Percentiles rank a stretch among this genome's conserved stretches.
These are phyloP conservation scores for Gymnopilus dilepis DNA, from an alignment of 768 basidiomycete genomes.

Conservation along the genomic window DNA sequence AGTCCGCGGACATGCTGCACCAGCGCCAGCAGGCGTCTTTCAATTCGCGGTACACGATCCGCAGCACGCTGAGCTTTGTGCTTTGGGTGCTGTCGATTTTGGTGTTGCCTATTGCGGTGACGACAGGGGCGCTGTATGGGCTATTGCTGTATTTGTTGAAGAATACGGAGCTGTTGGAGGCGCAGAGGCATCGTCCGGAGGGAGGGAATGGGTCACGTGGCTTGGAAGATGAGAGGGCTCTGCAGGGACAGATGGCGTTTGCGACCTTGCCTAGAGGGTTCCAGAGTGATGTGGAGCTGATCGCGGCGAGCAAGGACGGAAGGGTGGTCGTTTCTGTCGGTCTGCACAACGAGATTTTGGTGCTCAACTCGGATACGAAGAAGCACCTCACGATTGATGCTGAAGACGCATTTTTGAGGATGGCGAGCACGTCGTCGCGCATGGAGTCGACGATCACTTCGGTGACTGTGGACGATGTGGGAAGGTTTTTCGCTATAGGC, in stretches of 20 bases:
- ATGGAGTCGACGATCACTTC: slow-evolving; percentile 58
- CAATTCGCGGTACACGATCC: slow-evolving; percentile 49
- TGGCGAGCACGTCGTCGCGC: slow-evolving; percentile 54
- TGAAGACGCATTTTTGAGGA: slow-evolving; percentile 53
- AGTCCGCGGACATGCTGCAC: slow-evolving; percentile 21
- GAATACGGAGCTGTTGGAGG: slow-evolving; percentile 89
- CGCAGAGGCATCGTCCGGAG: slow-evolving; percentile 70
- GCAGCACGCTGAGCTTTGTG: slow-evolving; percentile 59
- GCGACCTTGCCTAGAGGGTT: slow-evolving; percentile 82
- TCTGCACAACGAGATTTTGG: slow-evolving; percentile 74
- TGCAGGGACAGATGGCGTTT: slow-evolving; percentile 58
- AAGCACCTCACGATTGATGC: slow-evolving; percentile 55
- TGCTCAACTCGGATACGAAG: slow-evolving; percentile 62
- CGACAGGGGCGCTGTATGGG: slow-evolving; percentile 74
- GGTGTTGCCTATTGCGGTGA: slow-evolving; percentile 81
- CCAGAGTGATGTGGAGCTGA: slow-evolving; percentile 80
- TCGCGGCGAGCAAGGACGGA: slow-evolving; percentile 75
- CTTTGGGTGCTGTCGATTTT: slow-evolving; percentile 86
- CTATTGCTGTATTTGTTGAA: slow-evolving; percentile 87
- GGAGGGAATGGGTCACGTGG: slow-evolving; percentile 21
- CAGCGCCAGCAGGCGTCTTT: slow-evolving; percentile 18
- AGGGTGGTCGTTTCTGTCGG: slow-evolving; percentile 71
- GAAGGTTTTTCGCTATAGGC: slow-evolving; percentile 71
- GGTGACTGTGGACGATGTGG: slow-evolving; percentile 65
- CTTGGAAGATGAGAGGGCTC: slow-evolving; percentile 30